Evolutionary conservation across 2,329 filamentous ascomycete genomes (phyloP), one percentile per base, ranked within the genome.

Genomic region (Nigrospora oryzae): DNA sequence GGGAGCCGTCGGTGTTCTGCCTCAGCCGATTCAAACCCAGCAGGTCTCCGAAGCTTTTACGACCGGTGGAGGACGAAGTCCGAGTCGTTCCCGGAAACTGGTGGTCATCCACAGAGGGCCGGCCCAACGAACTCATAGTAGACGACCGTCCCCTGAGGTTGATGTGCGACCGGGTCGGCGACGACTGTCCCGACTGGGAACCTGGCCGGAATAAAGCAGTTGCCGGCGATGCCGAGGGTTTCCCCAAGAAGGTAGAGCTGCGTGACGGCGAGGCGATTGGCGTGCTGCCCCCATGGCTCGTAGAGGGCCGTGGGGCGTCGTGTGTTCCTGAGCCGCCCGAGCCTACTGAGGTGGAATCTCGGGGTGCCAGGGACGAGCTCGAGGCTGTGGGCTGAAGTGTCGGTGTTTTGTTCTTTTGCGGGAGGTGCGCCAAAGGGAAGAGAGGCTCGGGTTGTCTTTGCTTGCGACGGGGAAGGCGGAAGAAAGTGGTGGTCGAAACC

Each of bases 1-100:
- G 77, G 23, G 77, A 68, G 6, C 84, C 76, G 40, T 95, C 89
- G 1, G 86, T 86, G 54, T 88, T 87, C 56, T 94, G 86, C 40
- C 91, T 79, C 48, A 95, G 75, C 50, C 90, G 80, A 50, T 81
- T 77, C 16, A 96, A 69, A 13, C 81, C 84, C 56, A 98, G 82
- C 16, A 97, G 70, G 53, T 95, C 93, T 43, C 90, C 89, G 55
- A 98, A 89, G 64, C 91, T 97, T 64, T 90, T 93, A 44, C 93
- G 79, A 5, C 90, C 89, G n/a, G 84, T 91, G 0, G 89, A 95
- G 1, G 84, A 88, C 1, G 90, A 95, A 6, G 81, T 90, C 42
- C 89, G 76, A n/a, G 81, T 65, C 19, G 78, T 77, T 4, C 82
- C 81, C 3, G 84, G 81, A 7, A 79, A 71, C 5, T 85, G 74